phyloP scores from a whole-genome alignment of 768 basidiomycete species.

The Leccinum ochraceum region DNA sequence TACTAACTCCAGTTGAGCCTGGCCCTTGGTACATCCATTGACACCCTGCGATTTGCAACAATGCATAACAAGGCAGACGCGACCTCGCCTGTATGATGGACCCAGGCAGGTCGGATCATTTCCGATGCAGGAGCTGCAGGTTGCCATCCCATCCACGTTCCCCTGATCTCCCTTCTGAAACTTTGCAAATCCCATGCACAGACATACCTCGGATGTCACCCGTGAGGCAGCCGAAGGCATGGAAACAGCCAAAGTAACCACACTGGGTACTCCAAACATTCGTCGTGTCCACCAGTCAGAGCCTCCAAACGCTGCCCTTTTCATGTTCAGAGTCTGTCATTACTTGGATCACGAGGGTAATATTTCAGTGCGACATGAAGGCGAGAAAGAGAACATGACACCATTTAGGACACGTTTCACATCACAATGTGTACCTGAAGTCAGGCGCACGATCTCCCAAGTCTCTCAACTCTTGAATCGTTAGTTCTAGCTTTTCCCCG shows the following conservation, averaged over 20 bases:
- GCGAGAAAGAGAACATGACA: not conserved
- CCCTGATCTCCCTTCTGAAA: no score
- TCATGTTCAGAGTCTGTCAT: not conserved
- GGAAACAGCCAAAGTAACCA: not conserved
- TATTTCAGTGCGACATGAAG: not conserved
- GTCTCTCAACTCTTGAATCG: not conserved
- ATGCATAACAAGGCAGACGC: no score
- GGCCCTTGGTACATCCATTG: no score
- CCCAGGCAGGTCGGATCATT: not conserved
- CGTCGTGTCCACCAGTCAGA: not conserved
- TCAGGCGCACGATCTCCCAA: not conserved
- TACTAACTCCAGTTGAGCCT: no score
- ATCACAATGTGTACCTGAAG: not conserved
- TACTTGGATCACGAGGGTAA: not conserved
- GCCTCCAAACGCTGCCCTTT: not conserved
- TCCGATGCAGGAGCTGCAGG: not conserved
- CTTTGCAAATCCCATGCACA: no score
- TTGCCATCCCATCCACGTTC: no score
- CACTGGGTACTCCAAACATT: not conserved
- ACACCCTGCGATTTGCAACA: no score
- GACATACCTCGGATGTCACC: no score
- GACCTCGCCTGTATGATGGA: no score
- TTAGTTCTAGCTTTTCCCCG: not conserved
- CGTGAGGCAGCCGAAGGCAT: not conserved
- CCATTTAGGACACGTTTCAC: not conserved